Evolutionary conservation across 1,139 yeast genomes (phyloP).

Genomic region (Zygoascus sp.): DNA sequence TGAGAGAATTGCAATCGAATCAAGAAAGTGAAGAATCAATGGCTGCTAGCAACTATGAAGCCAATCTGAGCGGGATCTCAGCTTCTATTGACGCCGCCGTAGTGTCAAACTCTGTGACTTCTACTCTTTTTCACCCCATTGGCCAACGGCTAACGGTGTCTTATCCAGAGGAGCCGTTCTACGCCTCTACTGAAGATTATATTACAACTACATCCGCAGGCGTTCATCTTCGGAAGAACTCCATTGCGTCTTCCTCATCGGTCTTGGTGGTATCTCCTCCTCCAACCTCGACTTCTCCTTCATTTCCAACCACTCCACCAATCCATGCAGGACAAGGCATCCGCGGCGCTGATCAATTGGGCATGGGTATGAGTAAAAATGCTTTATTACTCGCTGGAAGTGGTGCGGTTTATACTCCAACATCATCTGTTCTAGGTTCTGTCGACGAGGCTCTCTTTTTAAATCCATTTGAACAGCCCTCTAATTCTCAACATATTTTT

Average conservation of each 20-base stretch:
- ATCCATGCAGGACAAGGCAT: not conserved
- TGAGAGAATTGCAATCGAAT: not conserved
- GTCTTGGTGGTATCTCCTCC: conserved; percentile 1
- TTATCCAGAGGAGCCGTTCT: not conserved
- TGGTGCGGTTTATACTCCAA: not conserved
- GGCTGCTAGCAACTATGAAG: not conserved
- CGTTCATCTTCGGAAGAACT: conserved; percentile 1
- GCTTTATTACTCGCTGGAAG: not conserved
- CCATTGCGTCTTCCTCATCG: conserved; percentile 1
- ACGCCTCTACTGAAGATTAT: not conserved
- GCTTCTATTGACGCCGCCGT: not conserved
- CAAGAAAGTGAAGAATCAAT: not conserved
- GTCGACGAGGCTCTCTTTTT: not conserved
- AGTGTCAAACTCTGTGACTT: not conserved
- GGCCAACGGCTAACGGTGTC: not conserved
- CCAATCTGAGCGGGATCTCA: not conserved
- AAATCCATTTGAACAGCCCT: conserved; percentile 1
- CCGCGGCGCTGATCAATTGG: not conserved
- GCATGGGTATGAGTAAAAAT: not conserved
- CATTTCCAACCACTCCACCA: conserved; percentile 2
- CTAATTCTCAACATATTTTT: not conserved
- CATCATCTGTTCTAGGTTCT: not conserved
- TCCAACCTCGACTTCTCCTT: not conserved
- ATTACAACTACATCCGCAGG: conserved; percentile 1
- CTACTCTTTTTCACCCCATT: not conserved